Percentiles rank a stretch among this genome's conserved stretches.
phyloP scores from a whole-genome alignment of 2,329 filamentous ascomycete genomes.

The Diaporthe sp. region DNA sequence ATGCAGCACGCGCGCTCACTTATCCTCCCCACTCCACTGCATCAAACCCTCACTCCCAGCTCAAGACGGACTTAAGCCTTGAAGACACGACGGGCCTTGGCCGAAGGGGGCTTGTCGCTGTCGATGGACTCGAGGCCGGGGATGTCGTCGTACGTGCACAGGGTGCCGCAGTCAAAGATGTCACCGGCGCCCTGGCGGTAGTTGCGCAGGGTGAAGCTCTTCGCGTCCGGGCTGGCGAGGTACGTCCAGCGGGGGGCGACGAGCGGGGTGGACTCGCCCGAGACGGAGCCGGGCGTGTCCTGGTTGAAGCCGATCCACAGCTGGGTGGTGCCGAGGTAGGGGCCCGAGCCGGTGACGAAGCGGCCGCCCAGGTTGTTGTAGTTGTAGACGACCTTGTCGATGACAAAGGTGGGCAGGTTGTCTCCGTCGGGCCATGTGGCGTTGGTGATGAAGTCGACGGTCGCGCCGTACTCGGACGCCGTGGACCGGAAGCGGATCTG shows the following conservation, averaged over 20 bases:
- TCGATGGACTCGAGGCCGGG: constrained; percentile 27
- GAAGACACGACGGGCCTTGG: constrained; percentile 4
- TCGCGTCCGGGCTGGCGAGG: constrained; percentile 21
- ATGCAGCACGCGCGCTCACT: neutral
- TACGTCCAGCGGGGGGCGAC: constrained; percentile 24
- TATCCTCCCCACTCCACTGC: too few relatives aligned
- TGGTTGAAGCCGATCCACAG: constrained; percentile 33
- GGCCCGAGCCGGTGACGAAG: constrained; percentile 23
- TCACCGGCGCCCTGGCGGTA: constrained; percentile 20
- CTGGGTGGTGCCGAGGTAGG: constrained; percentile 10
- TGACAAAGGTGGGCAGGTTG: constrained; percentile 19
- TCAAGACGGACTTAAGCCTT: neutral
- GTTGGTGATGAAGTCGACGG: constrained; percentile 32
- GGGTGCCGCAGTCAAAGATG: constrained; percentile 13
- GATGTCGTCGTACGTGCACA: constrained; percentile 26
- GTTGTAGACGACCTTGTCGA: constrained; percentile 33
- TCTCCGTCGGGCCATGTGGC: constrained; percentile 23
- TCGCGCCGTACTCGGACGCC: constrained; percentile 23
- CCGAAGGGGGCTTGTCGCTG: constrained; percentile 8
- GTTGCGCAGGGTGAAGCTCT: constrained; percentile 31
- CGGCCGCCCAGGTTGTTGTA: constrained; percentile 32
- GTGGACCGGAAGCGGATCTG: constrained; percentile 24
- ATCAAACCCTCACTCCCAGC: neutral
- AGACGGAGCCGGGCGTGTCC: constrained; percentile 24
- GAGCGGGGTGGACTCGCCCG: constrained; percentile 10